These are phyloP conservation scores for Rhododendron simsii DNA, from an alignment of 148 eudicot genomes.

Conservation along the genomic window DNA sequence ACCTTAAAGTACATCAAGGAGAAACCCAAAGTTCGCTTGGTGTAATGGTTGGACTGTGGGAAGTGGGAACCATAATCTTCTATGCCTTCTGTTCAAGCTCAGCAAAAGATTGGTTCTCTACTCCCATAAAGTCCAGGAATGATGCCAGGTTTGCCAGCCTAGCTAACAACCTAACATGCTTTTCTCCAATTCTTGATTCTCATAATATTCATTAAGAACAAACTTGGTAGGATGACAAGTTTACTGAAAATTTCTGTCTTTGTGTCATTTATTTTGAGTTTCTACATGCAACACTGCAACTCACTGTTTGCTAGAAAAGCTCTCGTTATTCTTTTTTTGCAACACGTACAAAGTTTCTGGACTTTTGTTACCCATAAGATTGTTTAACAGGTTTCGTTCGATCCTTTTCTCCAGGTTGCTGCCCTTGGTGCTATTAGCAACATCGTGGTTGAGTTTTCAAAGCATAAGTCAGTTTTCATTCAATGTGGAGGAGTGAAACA, in stretches of 20 bases:
- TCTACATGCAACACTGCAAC: background rate
- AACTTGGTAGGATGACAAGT: background rate
- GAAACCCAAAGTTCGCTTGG: background rate
- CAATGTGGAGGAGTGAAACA: conserved; percentile 74
- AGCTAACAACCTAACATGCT: background rate
- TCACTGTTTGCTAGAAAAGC: background rate
- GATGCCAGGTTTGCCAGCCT: conserved; percentile 4
- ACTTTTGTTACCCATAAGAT: background rate
- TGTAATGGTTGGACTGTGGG: background rate
- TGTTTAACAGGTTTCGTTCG: background rate
- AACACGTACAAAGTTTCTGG: background rate
- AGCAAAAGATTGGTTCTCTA: background rate
- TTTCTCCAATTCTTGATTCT: background rate
- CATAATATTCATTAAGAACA: background rate
- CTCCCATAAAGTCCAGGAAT: background rate
- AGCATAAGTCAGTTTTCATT: conserved; percentile 54
- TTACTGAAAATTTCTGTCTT: background rate
- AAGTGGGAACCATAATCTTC: background rate
- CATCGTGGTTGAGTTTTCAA: conserved; percentile 72
- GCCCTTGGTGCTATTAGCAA: conserved; percentile 82
- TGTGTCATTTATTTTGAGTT: background rate
- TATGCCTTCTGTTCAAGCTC: background rate
- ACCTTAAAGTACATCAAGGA: background rate
- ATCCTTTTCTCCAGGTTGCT: conserved; percentile 56
- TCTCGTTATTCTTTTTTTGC: background rate